These are phyloP conservation scores for Candida nemodendra DNA, from an alignment of 805 yeast genomes.

Conservation along the genomic window DNA sequence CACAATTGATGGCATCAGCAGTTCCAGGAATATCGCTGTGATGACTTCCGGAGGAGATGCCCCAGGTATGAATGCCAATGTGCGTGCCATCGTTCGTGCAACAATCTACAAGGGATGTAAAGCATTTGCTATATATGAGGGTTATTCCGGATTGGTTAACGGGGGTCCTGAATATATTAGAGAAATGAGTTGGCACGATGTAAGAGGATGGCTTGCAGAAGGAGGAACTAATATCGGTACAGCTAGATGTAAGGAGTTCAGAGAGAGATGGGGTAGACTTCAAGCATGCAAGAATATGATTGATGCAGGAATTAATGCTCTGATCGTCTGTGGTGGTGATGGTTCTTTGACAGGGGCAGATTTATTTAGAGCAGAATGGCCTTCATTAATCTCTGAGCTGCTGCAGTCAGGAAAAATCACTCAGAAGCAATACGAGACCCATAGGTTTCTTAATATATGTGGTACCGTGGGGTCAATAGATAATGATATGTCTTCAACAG, in stretches of 20 bases:
- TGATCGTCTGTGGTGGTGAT: conserved; percentile 82
- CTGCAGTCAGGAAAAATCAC: conserved; percentile 45
- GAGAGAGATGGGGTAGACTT: conserved; percentile 64
- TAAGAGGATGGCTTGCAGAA: conserved; percentile 63
- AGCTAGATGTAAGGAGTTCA: conserved; percentile 68
- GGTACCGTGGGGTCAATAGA: conserved; percentile 84
- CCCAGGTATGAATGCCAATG: conserved; percentile 79
- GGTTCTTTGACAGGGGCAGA: conserved; percentile 85
- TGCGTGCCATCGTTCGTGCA: conserved; percentile 68
- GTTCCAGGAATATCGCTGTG: conserved; percentile 56
- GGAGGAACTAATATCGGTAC: conserved; percentile 84
- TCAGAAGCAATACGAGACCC: conserved; percentile 42
- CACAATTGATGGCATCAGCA: conserved; percentile 1
- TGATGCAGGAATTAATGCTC: conserved; percentile 70
- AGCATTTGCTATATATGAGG: conserved; percentile 69
- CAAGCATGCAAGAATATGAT: conserved; percentile 64
- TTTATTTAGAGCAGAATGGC: conserved; percentile 75
- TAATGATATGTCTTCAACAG: conserved; percentile 83
- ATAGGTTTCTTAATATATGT: conserved; percentile 61
- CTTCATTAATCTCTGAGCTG: conserved; percentile 61
- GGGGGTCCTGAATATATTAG: conserved; percentile 58
- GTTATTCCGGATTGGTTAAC: conserved; percentile 68
- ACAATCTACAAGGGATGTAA: conserved; percentile 65
- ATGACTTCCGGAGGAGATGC: conserved; percentile 86
- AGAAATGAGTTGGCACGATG: conserved; percentile 71